A percentile compares a stretch with the other conserved stretches of the same genome.
phyloP scores from a whole-genome alignment of 2,329 filamentous ascomycete genomes.

The Paramyrothecium sp. region DNA sequence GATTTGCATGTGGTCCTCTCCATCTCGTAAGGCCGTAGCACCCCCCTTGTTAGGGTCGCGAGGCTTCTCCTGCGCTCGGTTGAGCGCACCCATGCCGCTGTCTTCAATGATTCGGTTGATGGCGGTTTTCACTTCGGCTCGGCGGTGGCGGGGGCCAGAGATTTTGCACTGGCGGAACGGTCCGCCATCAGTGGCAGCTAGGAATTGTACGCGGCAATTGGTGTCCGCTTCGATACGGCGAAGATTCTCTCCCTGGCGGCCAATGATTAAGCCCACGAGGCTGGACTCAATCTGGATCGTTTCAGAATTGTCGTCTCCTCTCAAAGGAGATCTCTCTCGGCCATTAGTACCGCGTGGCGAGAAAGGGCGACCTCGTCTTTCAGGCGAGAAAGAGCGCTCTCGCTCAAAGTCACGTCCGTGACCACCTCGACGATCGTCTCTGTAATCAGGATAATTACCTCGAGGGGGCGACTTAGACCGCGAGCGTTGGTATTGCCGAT shows the following conservation, averaged over 20 bases:
- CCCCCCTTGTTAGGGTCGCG: conserved; percentile 36
- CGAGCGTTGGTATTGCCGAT: conserved; percentile 59
- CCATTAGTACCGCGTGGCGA: conserved; percentile 56
- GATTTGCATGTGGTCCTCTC: conserved; percentile 85
- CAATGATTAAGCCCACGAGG: conserved; percentile 87
- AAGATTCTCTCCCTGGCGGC: conserved; percentile 85
- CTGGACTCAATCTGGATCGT: conserved; percentile 84
- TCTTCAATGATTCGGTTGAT: conserved; percentile 89
- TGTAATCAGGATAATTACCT: conserved; percentile 74
- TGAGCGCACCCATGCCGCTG: conserved; percentile 51
- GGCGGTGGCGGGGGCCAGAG: conserved; percentile 67
- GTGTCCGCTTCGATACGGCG: conserved; percentile 81
- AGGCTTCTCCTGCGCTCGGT: conserved; percentile 40
- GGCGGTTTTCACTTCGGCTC: conserved; percentile 75
- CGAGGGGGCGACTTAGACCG: conserved; percentile 75
- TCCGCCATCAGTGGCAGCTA: conserved; percentile 72
- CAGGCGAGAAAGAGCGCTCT: conserved; percentile 73
- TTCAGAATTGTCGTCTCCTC: conserved; percentile 69
- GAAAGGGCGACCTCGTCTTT: conserved; percentile 53
- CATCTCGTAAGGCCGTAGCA: conserved; percentile 62
- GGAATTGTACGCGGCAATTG: conserved; percentile 82
- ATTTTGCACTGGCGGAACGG: conserved; percentile 83
- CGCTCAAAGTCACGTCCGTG: conserved; percentile 47
- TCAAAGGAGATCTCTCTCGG: conserved; percentile 58
- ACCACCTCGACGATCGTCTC: conserved; percentile 75